These are phyloP conservation scores for Pterula multifida DNA, from an alignment of 1,284 basidiomycete species.

Conservation along the genomic window DNA sequence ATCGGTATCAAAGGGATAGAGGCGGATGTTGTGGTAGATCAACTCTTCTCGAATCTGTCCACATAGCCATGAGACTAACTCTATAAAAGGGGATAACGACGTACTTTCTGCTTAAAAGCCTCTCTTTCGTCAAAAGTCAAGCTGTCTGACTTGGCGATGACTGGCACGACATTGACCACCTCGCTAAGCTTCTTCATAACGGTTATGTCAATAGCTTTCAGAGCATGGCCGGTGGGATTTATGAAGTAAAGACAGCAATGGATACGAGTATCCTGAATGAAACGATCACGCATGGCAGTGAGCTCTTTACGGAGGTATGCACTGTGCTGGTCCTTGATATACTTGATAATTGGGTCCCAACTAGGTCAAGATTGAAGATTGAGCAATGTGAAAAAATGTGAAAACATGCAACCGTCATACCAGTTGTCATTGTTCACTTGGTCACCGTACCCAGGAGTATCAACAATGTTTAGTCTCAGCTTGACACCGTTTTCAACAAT, in stretches of 20 bases:
- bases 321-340: constrained; percentile 98
- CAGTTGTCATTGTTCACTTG: constrained; percentile 99
- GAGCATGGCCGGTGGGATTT: constrained; percentile 89
- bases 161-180: constrained; percentile 97
- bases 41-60: constrained; percentile 84
- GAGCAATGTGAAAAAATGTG: constrained; percentile 6
- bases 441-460: constrained; percentile 98
- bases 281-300: constrained; percentile 96
- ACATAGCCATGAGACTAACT: neutral
- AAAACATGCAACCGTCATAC: constrained; percentile 33
- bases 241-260: constrained; percentile 99
- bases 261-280: constrained; percentile 96
- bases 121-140: constrained; percentile 91
- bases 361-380: constrained; percentile 24
- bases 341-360: constrained; percentile 98
- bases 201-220: constrained; percentile 91
- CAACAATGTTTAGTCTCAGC: constrained; percentile 94
- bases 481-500: constrained; percentile 95
- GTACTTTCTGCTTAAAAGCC: constrained; percentile 83
- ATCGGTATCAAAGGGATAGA: constrained; percentile 96
- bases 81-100: constrained; percentile 3
- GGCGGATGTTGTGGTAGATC: constrained; percentile 83
- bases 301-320: constrained; percentile 98
- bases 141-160: constrained; percentile 97
- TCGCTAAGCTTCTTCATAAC: constrained; percentile 99